Base-by-base conservation (phyloP, 139 green algal species). In the Chlorella ohadii region DNA sequence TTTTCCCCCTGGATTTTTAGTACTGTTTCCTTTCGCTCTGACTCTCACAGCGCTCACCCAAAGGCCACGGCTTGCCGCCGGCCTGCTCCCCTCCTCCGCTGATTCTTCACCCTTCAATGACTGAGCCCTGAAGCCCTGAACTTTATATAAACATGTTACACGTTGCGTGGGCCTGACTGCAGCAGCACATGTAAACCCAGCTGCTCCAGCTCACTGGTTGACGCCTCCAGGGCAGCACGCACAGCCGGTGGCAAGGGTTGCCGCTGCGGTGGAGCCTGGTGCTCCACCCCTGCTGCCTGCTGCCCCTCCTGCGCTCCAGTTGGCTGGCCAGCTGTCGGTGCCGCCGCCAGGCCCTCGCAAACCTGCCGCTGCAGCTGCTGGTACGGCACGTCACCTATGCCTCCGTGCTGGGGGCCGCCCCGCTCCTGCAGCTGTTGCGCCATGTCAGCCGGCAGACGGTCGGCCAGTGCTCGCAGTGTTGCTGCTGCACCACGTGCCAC, bases 311-410 rank as follows among this genome's bases (percentile, higher is more conserved):
- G 12, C 15, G 9, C 51, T 59, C 15, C 15, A 22, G 51, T 3
- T 22, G 51, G 51, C 59, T 33, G 47, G 1, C 11, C 64, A 19
- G 31, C 31, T 12, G 4, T 23, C 19, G n/a, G 23, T 39, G 47
- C 72, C 0, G 76, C 57, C 39, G 71, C 71, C 59, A 82, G 27
- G 1, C 56, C 27, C 20, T 41, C 38, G 12, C 76, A 82, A 27
- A 82, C 59, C 5, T 56, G 57, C 59, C 28, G 76, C 76, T 82
- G 76, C 76, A 82, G 57, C 57, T 72, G 36, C 76, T 82, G 76
- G 76, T 72, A 82, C 7, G 76, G 76, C 76, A 72, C 25, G 20
- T 71, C 57, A 0, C 22, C 57, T 28, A 68, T 33, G 28, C 31
- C 25, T 1, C 56, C 59, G 36, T 57, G 76, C 76, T 82, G 76